phyloP scores from a whole-genome alignment of 768 basidiomycete genomes.

The Xerocomellus chrysenteron region DNA sequence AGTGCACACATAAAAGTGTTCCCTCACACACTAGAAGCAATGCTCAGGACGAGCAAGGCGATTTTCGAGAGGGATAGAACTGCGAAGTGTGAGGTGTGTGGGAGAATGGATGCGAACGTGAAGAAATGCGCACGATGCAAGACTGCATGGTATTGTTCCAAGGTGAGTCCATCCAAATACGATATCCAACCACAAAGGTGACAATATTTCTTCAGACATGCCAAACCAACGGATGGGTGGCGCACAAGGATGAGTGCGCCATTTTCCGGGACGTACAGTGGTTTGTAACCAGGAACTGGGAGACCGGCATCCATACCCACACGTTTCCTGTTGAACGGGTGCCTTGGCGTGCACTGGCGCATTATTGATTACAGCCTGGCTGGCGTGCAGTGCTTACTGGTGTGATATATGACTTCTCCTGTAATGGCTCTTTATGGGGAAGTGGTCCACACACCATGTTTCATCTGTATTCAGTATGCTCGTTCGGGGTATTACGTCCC shows the following conservation, averaged over 20 bases:
- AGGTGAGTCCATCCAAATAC: slow-evolving; percentile 12
- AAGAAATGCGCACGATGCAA: slow-evolving; percentile 31
- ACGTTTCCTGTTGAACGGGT: slow-evolving; percentile 20
- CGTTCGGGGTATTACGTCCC: background rate
- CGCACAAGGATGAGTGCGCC: slow-evolving; percentile 25
- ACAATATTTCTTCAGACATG: slow-evolving; percentile 17
- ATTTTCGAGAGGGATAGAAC: slow-evolving; percentile 20
- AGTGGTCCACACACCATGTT: background rate
- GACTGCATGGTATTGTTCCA: slow-evolving; percentile 31
- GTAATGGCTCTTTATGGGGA: background rate
- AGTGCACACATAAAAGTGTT: slow-evolving; percentile 24
- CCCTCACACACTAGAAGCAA: slow-evolving; percentile 26
- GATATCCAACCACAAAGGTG: background rate
- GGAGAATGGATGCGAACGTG: slow-evolving; percentile 12
- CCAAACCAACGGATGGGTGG: slow-evolving; percentile 21
- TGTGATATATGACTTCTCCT: background rate
- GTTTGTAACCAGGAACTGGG: slow-evolving; percentile 31
- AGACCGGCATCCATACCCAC: slow-evolving; percentile 12
- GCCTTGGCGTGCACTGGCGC: slow-evolving; percentile 13
- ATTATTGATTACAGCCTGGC: slow-evolving; percentile 7
- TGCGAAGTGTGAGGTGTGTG: slow-evolving; percentile 25
- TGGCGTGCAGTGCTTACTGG: background rate
- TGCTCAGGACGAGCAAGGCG: slow-evolving; percentile 24
- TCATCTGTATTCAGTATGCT: background rate
- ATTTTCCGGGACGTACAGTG: slow-evolving; percentile 30